A percentile compares a stretch with the other conserved stretches of the same genome.
These are phyloP conservation scores for Fusarium sp. DNA, from an alignment of 2,329 filamentous ascomycete genomes.

Conservation along the genomic window DNA sequence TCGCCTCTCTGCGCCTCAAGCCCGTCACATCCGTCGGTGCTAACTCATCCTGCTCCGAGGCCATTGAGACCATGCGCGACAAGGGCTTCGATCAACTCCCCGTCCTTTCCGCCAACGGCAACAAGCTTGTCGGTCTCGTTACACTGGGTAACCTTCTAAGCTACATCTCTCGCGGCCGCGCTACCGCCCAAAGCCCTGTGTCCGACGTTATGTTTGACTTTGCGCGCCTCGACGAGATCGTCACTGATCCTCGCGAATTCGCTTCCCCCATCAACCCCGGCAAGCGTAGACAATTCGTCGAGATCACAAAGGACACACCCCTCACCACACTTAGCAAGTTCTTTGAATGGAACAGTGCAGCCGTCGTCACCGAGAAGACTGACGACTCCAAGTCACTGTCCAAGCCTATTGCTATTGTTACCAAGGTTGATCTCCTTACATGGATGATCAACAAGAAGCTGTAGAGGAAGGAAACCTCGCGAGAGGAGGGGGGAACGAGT, in stretches of 20 bases:
- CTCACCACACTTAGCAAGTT: slow-evolving; percentile 88
- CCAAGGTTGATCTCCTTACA: slow-evolving; percentile 93
- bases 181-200: slow-evolving; percentile 78
- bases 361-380: slow-evolving; percentile 86
- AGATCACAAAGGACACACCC: slow-evolving; percentile 92
- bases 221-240: slow-evolving; percentile 84
- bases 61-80: slow-evolving; percentile 98
- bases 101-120: slow-evolving; percentile 77
- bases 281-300: slow-evolving; percentile 80
- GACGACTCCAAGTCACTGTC: slow-evolving; percentile 66
- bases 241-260: slow-evolving; percentile 84
- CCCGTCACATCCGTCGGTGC: slow-evolving; percentile 88
- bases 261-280: slow-evolving; percentile 53
- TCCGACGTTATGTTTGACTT: slow-evolving; percentile 98
- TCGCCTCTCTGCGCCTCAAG: slow-evolving; percentile 87
- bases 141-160: slow-evolving; percentile 95
- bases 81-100: slow-evolving; percentile 98
- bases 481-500: slow-evolving; percentile 46
- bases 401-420: slow-evolving; percentile 90
- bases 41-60: slow-evolving; percentile 80
- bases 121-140: slow-evolving; percentile 87
- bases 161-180: slow-evolving; percentile 87
- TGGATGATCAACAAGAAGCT: slow-evolving; percentile 82
- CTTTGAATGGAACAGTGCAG: slow-evolving; percentile 98
- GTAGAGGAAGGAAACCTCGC: slow-evolving; percentile 39